Evolutionary conservation across 345 rosid species (phyloP).

Genomic region (Adansonia digitata): DNA sequence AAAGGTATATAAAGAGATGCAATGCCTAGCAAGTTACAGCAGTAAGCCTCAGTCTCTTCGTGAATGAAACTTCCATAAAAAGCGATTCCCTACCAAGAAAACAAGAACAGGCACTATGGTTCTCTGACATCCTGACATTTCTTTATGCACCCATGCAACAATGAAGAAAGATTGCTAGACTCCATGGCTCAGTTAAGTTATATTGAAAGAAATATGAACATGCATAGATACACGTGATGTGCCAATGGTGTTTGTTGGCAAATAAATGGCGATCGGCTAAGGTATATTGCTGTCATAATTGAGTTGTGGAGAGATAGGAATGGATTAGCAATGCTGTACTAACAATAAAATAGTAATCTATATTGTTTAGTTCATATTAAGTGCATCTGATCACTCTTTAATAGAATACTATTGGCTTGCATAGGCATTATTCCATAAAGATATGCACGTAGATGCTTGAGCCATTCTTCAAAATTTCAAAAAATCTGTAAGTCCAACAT

Average conservation of each 20-base stretch:
- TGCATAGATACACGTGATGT: not conserved
- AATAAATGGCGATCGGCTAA: not conserved
- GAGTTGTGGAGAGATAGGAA: not conserved
- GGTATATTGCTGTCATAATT: not conserved
- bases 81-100: not conserved
- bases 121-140: slow-evolving; percentile 1
- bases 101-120: not conserved
- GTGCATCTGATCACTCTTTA: slow-evolving; percentile 1
- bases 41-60: not conserved
- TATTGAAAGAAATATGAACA: not conserved
- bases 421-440: not conserved
- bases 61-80: not conserved
- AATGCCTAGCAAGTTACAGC: not conserved
- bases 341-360: not conserved
- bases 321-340: not conserved
- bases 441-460: not conserved
- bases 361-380: not conserved
- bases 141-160: not conserved
- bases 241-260: not conserved
- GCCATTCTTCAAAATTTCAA: not conserved
- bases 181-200: not conserved
- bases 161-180: not conserved
- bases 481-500: not conserved
- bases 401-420: not conserved
- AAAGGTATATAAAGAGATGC: not conserved